phyloP scores from a whole-genome alignment of 805 yeast species.

The Ogataea degrootiae region DNA sequence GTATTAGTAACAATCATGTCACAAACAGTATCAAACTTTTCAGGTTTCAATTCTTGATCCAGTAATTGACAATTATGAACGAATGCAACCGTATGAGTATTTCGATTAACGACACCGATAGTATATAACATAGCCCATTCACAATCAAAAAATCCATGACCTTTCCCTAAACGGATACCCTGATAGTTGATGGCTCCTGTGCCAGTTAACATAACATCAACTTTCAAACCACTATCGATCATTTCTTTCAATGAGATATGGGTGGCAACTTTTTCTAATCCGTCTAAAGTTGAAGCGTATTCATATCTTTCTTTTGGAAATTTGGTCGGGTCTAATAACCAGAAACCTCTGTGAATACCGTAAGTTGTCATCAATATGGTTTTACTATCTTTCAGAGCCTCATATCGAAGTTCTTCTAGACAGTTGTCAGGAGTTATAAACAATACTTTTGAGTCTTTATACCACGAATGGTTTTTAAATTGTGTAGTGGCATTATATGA shows the following conservation, averaged over 20 bases:
- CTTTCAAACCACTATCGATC: conserved; percentile 9
- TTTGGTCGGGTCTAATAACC: conserved; percentile 21
- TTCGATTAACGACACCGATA: conserved; percentile 17
- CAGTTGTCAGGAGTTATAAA: conserved; percentile 31
- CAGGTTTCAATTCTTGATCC: conserved; percentile 24
- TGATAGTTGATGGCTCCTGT: conserved; percentile 29
- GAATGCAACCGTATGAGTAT: conserved; percentile 25
- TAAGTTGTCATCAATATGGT: conserved; percentile 27
- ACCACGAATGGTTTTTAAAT: conserved; percentile 13
- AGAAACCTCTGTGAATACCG: conserved; percentile 28
- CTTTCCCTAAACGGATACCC: conserved; percentile 30
- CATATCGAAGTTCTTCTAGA: conserved; percentile 23
- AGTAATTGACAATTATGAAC: conserved; percentile 30
- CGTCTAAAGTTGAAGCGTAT: conserved; percentile 28
- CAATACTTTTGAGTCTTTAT: conserved; percentile 10
- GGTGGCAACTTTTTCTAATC: conserved; percentile 24
- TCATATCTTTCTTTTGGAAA: conserved; percentile 16
- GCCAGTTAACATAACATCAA: conserved; percentile 28
- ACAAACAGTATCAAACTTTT: conserved; percentile 29
- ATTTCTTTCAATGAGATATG: conserved; percentile 18
- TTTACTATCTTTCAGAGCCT: conserved; percentile 22
- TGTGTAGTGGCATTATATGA: conserved; percentile 19
- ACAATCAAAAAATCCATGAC: conserved; percentile 29
- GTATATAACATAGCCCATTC: conserved; percentile 30
- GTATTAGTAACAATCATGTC: conserved; percentile 27